phyloP scores from a whole-genome alignment of 148 eudicot genomes.

The Vaccinium darrowii region DNA sequence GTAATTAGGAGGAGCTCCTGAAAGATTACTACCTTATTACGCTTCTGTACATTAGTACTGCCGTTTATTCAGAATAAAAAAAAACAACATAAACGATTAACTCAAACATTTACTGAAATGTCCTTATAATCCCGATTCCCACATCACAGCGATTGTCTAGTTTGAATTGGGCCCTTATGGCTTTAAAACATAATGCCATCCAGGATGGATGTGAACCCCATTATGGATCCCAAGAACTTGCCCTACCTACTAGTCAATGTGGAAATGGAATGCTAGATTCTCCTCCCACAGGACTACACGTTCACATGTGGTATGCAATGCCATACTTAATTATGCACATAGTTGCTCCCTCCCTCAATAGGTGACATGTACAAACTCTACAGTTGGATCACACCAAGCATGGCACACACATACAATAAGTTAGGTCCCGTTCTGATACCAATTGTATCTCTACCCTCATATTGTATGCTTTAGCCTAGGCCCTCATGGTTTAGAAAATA shows the following conservation, averaged over 20 bases:
- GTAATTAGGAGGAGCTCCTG: no score
- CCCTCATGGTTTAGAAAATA: background rate
- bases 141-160: background rate
- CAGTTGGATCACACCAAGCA: background rate
- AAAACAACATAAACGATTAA: no score
- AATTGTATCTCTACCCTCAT: background rate
- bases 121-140: background rate
- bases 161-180: no score
- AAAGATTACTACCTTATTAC: no score
- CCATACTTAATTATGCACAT: no score
- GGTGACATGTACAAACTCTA: background rate
- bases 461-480: background rate
- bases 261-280: background rate
- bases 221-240: background rate
- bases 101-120: background rate
- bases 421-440: background rate
- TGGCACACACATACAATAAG: background rate
- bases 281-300: background rate
- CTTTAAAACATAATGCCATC: background rate
- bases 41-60: background rate
- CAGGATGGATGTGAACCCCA: background rate
- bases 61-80: background rate
- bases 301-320: background rate
- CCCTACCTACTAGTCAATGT: background rate
- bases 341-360: background rate